Conservation (phyloP, 2,329 filamentous ascomycete genomes). For the Nakataea oryzae region DNA sequence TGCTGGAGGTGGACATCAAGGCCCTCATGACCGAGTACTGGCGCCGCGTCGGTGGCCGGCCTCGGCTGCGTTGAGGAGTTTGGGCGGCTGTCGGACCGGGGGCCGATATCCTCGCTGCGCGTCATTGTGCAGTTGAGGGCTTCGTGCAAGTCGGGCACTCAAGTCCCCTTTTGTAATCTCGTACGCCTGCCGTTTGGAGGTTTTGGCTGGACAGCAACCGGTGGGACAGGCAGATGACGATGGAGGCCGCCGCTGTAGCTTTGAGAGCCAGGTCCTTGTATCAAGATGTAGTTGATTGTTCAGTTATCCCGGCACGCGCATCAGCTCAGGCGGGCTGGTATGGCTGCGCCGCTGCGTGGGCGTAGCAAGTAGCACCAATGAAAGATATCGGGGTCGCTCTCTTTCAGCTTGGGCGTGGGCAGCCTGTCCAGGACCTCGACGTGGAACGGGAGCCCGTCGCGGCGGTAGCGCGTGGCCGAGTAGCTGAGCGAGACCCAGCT, state of each 20-base stretch:
- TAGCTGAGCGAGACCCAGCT: slow-evolving; percentile 39
- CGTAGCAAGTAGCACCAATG: slow-evolving; percentile 33
- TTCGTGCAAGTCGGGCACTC: no score
- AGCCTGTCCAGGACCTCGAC: slow-evolving; percentile 30
- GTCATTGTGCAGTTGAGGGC: no score
- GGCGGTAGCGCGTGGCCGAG: slow-evolving; percentile 28
- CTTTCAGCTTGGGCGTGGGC: slow-evolving; percentile 25
- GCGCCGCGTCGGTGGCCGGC: background rate
- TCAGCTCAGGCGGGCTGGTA: background rate
- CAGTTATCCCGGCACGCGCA: background rate
- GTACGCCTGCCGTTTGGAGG: no score
- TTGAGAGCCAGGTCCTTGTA: no score
- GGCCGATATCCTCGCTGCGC: no score
- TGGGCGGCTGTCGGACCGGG: no score
- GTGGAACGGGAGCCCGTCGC: slow-evolving; percentile 26
- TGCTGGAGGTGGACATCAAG: background rate
- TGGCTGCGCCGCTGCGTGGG: slow-evolving; percentile 10
- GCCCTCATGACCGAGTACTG: background rate
- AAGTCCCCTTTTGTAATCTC: no score
- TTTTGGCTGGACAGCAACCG: no score
- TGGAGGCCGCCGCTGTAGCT: no score
- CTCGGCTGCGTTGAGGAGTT: background rate
- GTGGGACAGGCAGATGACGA: background rate
- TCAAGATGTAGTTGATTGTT: background rate
- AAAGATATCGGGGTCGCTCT: slow-evolving; percentile 34